A percentile compares a stretch with the other conserved stretches of the same genome.
These are phyloP conservation scores for Boletus sp. DNA, from an alignment of 1,284 basidiomycete species.

Conservation along the genomic window DNA sequence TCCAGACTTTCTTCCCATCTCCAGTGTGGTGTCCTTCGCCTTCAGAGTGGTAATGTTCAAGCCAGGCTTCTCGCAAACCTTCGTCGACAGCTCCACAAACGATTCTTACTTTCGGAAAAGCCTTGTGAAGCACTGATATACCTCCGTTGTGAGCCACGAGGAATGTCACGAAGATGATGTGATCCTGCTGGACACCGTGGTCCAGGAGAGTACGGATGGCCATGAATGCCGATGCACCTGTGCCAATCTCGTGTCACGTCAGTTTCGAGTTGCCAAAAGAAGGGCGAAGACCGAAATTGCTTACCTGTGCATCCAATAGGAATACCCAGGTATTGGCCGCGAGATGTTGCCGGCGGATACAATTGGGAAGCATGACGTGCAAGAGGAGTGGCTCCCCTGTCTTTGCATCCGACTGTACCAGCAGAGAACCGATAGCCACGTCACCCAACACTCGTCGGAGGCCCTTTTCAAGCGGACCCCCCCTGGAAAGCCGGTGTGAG, in stretches of 20 bases:
- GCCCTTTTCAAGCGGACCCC: constrained; percentile 89
- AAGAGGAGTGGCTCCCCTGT: constrained; percentile 89
- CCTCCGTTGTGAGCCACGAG: constrained; percentile 83
- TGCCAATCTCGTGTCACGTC: constrained; percentile 67
- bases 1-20: constrained; percentile 62
- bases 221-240: constrained; percentile 94
- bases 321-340: constrained; percentile 80
- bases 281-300: neutral
- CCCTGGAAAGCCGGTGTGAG: constrained; percentile 43
- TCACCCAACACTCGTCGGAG: constrained; percentile 85
- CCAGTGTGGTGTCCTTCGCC: constrained; percentile 35
- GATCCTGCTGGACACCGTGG: constrained; percentile 84
- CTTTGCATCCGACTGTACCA: constrained; percentile 84
- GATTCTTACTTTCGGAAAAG: constrained; percentile 80
- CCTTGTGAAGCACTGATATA: constrained; percentile 69
- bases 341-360: constrained; percentile 58
- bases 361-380: constrained; percentile 74
- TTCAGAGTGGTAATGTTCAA: constrained; percentile 49
- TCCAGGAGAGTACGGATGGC: constrained; percentile 93
- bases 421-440: constrained; percentile 81
- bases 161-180: constrained; percentile 86
- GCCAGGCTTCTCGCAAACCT: constrained; percentile 66
- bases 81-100: constrained; percentile 82
- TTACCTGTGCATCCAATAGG: constrained; percentile 86
- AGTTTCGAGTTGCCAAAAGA: neutral